phyloP scores from a whole-genome alignment of 1,139 yeast species.

The Debaryomyces sp. region DNA sequence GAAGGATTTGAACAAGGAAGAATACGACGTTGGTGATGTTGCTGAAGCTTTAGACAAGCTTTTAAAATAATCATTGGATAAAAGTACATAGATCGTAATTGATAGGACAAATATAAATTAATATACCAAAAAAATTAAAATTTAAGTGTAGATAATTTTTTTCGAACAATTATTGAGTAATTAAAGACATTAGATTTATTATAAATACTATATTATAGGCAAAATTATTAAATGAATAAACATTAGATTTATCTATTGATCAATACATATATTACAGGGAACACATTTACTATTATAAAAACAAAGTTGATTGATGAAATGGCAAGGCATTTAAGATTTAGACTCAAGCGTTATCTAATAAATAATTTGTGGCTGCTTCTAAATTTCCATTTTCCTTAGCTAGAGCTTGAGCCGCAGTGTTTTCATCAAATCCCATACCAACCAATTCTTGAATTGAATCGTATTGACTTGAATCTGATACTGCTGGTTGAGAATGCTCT shows the following conservation, averaged over 20 bases:
- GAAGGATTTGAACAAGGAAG: slow-evolving; percentile 37
- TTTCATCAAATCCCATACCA: slow-evolving; percentile 85
- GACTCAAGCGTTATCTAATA: slow-evolving; percentile 65
- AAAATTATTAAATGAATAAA: background rate
- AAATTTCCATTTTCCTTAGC: slow-evolving; percentile 71
- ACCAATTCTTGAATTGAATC: slow-evolving; percentile 65
- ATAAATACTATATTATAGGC: background rate
- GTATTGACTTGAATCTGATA: slow-evolving; percentile 14
- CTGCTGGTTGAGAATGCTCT: background rate
- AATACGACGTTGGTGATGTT: slow-evolving; percentile 42
- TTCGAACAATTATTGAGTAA: no score
- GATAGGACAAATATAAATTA: background rate
- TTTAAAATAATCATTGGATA: slow-evolving; percentile 5
- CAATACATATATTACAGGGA: background rate
- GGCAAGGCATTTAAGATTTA: background rate
- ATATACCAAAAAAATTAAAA: background rate
- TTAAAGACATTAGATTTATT: no score
- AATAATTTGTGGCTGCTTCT: slow-evolving; percentile 81
- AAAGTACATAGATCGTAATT: background rate
- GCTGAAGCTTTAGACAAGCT: slow-evolving; percentile 35
- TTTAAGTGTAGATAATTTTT: background rate
- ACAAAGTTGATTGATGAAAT: background rate
- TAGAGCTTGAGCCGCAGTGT: slow-evolving; percentile 69
- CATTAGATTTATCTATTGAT: no score
- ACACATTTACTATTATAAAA: background rate